phyloP scores from a whole-genome alignment of 2,329 filamentous ascomycete species.

The Eutypella sp. region DNA sequence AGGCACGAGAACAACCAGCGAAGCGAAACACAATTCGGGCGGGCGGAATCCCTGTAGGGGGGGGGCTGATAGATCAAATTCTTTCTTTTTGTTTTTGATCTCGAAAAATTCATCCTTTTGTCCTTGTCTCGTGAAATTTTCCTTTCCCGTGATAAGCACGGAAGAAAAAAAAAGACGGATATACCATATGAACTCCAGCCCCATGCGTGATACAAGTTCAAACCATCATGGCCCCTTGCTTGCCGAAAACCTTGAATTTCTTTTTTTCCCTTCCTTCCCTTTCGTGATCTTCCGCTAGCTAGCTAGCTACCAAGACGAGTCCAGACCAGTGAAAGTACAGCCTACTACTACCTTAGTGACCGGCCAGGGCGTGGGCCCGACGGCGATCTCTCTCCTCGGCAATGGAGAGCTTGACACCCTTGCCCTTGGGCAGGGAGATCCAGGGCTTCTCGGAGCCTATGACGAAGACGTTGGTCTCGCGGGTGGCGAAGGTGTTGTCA shows the following conservation, averaged over 20 bases:
- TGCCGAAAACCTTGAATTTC: constrained; percentile 23
- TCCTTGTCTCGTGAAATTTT: too few species aligned
- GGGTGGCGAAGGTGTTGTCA: constrained; percentile 99
- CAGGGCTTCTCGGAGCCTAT: constrained; percentile 98
- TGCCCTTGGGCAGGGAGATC: constrained; percentile 99
- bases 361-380: constrained; percentile 57
- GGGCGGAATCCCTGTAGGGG: too few species aligned
- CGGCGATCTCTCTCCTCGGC: constrained; percentile 98
- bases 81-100: too few species aligned
- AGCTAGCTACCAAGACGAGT: too few species aligned
- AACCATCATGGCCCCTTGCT: constrained; percentile 17
- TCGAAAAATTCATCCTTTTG: constrained; percentile 28
- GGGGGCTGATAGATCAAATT: constrained; percentile 24
- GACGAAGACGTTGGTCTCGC: constrained; percentile 99
- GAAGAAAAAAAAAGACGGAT: too few species aligned
- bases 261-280: constrained; percentile 15
- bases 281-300: too few species aligned
- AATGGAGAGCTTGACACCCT: constrained; percentile 99
- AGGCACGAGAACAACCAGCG: too few species aligned
- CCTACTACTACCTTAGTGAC: constrained; percentile 50
- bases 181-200: constrained; percentile 32
- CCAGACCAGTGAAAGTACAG: too few species aligned
- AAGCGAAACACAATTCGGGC: too few species aligned
- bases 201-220: constrained; percentile 29
- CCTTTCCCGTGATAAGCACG: constrained; percentile 25